A percentile compares a stretch with the other conserved stretches of the same genome.
phyloP scores from a whole-genome alignment of 1,284 basidiomycete species.

The Ceratobasidium sp. region DNA sequence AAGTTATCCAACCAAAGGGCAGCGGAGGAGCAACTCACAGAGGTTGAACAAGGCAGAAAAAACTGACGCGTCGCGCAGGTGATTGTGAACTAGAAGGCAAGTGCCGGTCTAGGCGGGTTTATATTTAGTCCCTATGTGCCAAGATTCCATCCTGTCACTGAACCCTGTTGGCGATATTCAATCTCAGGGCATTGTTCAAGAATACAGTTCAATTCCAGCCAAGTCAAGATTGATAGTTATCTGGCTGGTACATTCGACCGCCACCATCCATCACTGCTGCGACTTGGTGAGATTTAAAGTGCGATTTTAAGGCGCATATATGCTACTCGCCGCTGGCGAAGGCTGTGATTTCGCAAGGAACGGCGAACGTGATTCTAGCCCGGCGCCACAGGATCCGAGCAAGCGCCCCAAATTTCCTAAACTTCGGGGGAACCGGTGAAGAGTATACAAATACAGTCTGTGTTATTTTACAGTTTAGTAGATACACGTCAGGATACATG shows the following conservation, averaged over 20 bases:
- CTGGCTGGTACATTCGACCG: too few species aligned
- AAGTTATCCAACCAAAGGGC: not conserved
- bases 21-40: not conserved
- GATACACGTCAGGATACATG: slow-evolving; percentile 4
- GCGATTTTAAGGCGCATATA: not conserved
- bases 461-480: not conserved
- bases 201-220: not conserved
- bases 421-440: not conserved
- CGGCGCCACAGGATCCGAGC: too few species aligned
- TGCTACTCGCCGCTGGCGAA: not conserved
- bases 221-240: too few species aligned
- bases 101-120: not conserved
- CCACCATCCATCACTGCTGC: too few species aligned
- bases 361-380: not conserved
- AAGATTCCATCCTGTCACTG: not conserved
- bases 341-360: slow-evolving; percentile 3
- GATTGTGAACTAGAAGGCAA: not conserved
- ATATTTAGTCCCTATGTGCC: not conserved
- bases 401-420: too few species aligned
- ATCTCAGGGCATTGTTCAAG: not conserved
- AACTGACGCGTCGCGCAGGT: not conserved
- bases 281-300: too few species aligned
- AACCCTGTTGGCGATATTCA: slow-evolving; percentile 5
- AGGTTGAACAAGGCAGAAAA: not conserved
- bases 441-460: not conserved